Conservation (phyloP, 1,139 yeast species). For the Nakaseomyces sp. region DNA sequence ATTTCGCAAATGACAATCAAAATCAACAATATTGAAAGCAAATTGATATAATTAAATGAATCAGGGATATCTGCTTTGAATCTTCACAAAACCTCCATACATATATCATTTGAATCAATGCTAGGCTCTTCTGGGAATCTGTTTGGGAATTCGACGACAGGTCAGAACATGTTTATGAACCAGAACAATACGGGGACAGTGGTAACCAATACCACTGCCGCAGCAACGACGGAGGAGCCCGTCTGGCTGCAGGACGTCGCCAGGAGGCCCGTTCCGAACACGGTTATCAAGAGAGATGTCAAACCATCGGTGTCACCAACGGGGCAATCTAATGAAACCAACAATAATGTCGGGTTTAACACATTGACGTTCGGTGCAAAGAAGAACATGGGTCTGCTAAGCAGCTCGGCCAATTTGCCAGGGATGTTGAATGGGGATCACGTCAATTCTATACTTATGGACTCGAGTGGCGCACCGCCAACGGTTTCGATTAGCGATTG, state of each 20-base stretch:
- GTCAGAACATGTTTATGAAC: constrained; percentile 6
- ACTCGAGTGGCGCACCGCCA: constrained; percentile 14
- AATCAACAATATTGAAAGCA: too few relatives aligned
- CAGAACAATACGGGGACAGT: constrained; percentile 10
- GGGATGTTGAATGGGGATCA: constrained; percentile 25
- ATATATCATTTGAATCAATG: neutral
- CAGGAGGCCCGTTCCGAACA: constrained; percentile 5
- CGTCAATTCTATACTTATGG: constrained; percentile 23
- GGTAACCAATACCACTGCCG: constrained; percentile 12
- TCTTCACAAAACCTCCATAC: too few relatives aligned
- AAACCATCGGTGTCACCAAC: constrained; percentile 5
- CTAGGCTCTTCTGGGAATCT: neutral
- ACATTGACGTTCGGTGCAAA: constrained; percentile 34
- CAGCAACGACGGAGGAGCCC: constrained; percentile 5
- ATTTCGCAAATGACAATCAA: too few relatives aligned
- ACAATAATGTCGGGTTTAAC: constrained; percentile 22
- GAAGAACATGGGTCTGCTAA: constrained; percentile 14
- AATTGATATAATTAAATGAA: too few relatives aligned
- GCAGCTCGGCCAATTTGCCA: constrained; percentile 10
- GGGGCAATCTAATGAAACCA: constrained; percentile 7
- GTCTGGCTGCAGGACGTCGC: constrained; percentile 9
- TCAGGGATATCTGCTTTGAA: too few relatives aligned
- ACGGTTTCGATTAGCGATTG: constrained; percentile 6
- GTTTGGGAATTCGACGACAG: neutral
- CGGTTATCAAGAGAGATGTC: constrained; percentile 3